These are phyloP conservation scores for Salinomyces thailandicus DNA, from an alignment of 2,329 filamentous ascomycete genomes.

Conservation along the genomic window DNA sequence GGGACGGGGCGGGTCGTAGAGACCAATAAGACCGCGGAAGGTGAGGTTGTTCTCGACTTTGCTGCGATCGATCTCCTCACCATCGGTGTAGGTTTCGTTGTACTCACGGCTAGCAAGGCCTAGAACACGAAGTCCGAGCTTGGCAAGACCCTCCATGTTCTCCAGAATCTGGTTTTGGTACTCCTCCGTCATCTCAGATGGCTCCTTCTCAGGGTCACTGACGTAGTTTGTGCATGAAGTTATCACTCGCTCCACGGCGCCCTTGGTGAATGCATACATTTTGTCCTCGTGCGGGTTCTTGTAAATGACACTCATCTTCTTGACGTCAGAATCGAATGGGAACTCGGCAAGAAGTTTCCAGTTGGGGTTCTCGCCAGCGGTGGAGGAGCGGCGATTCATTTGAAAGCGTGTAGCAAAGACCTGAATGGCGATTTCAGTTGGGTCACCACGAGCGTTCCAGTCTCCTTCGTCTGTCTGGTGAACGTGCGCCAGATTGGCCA, in stretches of 20 bases:
- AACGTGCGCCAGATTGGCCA: slow-evolving; percentile 56
- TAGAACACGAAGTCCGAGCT: slow-evolving; percentile 58
- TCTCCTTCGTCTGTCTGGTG: slow-evolving; percentile 45
- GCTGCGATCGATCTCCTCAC: slow-evolving; percentile 3
- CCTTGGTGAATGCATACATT: slow-evolving; percentile 49
- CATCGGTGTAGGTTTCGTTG: slow-evolving; percentile 44
- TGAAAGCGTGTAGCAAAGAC: slow-evolving; percentile 60
- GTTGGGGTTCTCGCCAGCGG: slow-evolving; percentile 20
- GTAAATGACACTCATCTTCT: slow-evolving; percentile 67
- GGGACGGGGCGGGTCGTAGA: slow-evolving; percentile 75
- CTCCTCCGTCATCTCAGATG: slow-evolving; percentile 33
- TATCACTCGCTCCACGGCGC: slow-evolving; percentile 60
- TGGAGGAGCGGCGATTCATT: slow-evolving; percentile 21
- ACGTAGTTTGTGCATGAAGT: slow-evolving; percentile 46
- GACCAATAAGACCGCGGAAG: slow-evolving; percentile 72
- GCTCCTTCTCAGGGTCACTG: slow-evolving; percentile 23
- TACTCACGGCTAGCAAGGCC: slow-evolving; percentile 15
- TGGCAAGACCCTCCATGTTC: slow-evolving; percentile 60
- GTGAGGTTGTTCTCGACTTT: slow-evolving; percentile 42
- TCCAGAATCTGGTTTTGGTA: slow-evolving; percentile 46
- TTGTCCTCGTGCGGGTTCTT: slow-evolving; percentile 45
- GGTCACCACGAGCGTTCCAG: slow-evolving; percentile 57
- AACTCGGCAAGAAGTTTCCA: slow-evolving; percentile 57
- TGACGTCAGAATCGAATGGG: slow-evolving; percentile 63
- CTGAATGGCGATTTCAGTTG: slow-evolving; percentile 65